Evolutionary conservation across 2,329 filamentous ascomycete genomes (phyloP), one percentile per base, ranked within the genome.

Genomic region (Claviceps maximensis): DNA sequence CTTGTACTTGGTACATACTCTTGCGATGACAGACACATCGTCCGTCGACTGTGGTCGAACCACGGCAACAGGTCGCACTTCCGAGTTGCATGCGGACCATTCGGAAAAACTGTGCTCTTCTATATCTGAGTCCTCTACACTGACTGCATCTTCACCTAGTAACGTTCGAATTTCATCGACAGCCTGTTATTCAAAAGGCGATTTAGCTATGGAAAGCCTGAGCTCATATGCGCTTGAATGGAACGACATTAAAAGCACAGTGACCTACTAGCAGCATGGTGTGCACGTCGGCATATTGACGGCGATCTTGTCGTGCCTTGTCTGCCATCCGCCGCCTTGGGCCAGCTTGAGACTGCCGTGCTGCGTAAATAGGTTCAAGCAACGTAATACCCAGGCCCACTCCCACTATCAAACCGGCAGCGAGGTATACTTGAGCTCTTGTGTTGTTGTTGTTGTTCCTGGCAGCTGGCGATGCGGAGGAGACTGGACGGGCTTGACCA

Each of bases 21-120:
- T 75, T 4, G 81, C 83, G 53, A 87, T 79, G 40, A 70, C 63
- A 0, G 77, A 79, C 2, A 87, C 84, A 19, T 87, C 76, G 53
- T 80, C 76, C 0, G 84, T 87, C 1, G 71, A 76, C 31, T 71
- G 74, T 0, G 84, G 84, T 56, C 83, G 83, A 2, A 79, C 79
- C 9, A 87, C 74, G 1, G 83, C 82, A 6, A 84, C 76, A 0
- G 84, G 82, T 1, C 84, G 70, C 21, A 73, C 74, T 31, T 80
- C 73, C 29, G 80, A 78, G 60, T 87, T 87, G 59, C 83, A 77
- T 1, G 80, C 79, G 0, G 82, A 85, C 82, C 82, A 86, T 62
- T 86, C 83, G 0, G 83, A 86, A 64, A 79, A 82, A 15, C 83
- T 82, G 61, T 87, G 84, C 47, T 72, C 67, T 21, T 79, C 75